Percentiles rank a stretch among this genome's conserved stretches.
Evolutionary conservation across 164 flowering plant species (phyloP).

Genomic region (grape (Vitis vinifera)): DNA sequence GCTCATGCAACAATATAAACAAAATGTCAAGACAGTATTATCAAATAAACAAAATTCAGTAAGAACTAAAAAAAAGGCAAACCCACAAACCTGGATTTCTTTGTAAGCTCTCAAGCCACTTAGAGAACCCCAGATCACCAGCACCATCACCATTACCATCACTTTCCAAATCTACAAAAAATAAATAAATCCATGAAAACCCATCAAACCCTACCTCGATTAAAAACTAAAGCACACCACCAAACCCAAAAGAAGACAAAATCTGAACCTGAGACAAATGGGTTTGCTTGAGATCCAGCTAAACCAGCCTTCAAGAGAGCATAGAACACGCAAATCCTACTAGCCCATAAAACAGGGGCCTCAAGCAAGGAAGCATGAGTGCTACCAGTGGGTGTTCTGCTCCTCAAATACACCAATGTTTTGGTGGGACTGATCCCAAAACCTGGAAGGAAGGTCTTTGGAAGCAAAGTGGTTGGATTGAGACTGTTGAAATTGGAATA

Average conservation of each 20-base stretch:
- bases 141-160: constrained; percentile 22
- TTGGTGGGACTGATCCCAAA: constrained; percentile 15
- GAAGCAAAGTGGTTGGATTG: constrained; percentile 15
- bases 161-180: constrained; percentile 41
- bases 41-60: not conserved
- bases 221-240: not conserved
- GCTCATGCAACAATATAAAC: not conserved
- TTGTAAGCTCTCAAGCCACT: constrained; percentile 65
- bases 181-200: not conserved
- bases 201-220: not conserved
- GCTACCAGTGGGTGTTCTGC: not conserved
- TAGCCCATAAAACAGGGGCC: constrained; percentile 82
- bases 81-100: constrained; percentile 71
- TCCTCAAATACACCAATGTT: constrained; percentile 7
- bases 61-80: constrained; percentile 1
- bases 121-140: constrained; percentile 72
- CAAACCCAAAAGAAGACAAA: not conserved
- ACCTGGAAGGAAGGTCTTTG: constrained; percentile 34
- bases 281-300: constrained; percentile 82
- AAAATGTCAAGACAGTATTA: not conserved
- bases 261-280: constrained; percentile 60
- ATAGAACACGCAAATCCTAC: constrained; percentile 76
- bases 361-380: constrained; percentile 66
- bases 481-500: constrained; percentile 9
- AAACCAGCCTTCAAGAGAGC: constrained; percentile 83